phyloP scores from a whole-genome alignment of 305 asterid genomes.

The Lippia alba region DNA sequence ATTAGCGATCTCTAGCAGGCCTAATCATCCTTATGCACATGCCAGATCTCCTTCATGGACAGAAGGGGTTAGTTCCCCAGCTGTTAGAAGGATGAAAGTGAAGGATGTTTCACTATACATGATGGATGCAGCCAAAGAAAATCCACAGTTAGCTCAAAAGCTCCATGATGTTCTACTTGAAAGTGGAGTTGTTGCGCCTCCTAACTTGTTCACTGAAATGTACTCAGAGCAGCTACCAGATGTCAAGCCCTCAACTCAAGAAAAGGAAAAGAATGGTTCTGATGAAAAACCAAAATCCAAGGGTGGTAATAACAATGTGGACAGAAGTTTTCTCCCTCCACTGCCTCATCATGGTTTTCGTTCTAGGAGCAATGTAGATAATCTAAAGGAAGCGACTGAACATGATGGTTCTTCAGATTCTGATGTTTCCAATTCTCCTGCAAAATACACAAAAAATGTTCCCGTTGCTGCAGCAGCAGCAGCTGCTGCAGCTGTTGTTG shows the following conservation, averaged over 20 bases:
- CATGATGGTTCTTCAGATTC: slow-evolving; percentile 48
- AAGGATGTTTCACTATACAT: slow-evolving; percentile 93
- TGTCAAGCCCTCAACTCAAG: slow-evolving; percentile 46
- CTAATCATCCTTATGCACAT: slow-evolving; percentile 62
- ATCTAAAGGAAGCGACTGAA: slow-evolving; percentile 43
- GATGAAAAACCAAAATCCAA: slow-evolving; percentile 42
- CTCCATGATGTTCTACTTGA: slow-evolving; percentile 90
- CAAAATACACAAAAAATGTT: slow-evolving; percentile 53
- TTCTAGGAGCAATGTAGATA: slow-evolving; percentile 48
- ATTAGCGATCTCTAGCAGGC: slow-evolving; percentile 51
- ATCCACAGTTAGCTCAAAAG: slow-evolving; percentile 92
- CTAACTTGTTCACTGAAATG: slow-evolving; percentile 79
- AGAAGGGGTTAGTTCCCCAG: slow-evolving; percentile 95
- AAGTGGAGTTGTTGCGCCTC: slow-evolving; percentile 98
- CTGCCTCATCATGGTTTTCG: slow-evolving; percentile 59
- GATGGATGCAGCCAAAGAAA: slow-evolving; percentile 97
- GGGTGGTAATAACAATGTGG: slow-evolving; percentile 40
- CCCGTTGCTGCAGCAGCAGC: slow-evolving; percentile 92
- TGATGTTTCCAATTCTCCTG: slow-evolving; percentile 42
- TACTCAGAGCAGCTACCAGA: slow-evolving; percentile 58
- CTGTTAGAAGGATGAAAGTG: slow-evolving; percentile 77
- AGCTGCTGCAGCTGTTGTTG: slow-evolving; percentile 91
- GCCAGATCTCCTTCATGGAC: slow-evolving; percentile 99
- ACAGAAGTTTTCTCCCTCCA: slow-evolving; percentile 75
- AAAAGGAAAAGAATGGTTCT: slow-evolving; percentile 49